Conservation (phyloP, 202 grass and related monocot species). For the Digitaria exilis region DNA sequence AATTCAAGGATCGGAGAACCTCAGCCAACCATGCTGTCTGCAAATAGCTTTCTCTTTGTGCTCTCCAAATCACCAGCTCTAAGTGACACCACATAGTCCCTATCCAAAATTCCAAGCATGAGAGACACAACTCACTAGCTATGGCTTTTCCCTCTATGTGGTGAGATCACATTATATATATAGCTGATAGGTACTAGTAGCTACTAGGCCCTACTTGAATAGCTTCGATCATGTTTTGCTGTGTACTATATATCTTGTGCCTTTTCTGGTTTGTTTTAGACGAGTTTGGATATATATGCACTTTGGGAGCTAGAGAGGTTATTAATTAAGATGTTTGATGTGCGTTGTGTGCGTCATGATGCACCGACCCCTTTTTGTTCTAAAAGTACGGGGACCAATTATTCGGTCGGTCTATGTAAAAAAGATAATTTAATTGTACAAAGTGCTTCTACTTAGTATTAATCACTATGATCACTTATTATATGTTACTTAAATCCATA, state of each 20-base stretch:
- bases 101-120: slow-evolving; percentile 33
- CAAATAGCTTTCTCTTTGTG: neutral
- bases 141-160: neutral
- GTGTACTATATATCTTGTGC: neutral
- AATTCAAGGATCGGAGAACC: slow-evolving; percentile 3
- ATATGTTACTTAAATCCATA: neutral
- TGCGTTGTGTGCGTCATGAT: slow-evolving; percentile 23
- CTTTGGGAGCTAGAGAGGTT: neutral
- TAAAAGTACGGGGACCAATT: slow-evolving; percentile 31
- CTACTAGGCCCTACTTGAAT: neutral
- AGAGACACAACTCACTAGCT: neutral
- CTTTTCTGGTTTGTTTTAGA: neutral
- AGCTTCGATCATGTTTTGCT: neutral
- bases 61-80: slow-evolving; percentile 38
- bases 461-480: neutral
- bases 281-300: slow-evolving; percentile 35
- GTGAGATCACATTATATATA: slow-evolving; percentile 12
- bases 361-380: slow-evolving; percentile 8
- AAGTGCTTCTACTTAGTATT: neutral
- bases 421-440: neutral
- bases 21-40: slow-evolving; percentile 21
- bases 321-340: neutral
- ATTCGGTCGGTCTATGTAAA: slow-evolving; percentile 32
- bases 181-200: neutral
- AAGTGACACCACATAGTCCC: slow-evolving; percentile 26